phyloP scores from a whole-genome alignment of 768 basidiomycete species.

The Tephrocybe rancida region DNA sequence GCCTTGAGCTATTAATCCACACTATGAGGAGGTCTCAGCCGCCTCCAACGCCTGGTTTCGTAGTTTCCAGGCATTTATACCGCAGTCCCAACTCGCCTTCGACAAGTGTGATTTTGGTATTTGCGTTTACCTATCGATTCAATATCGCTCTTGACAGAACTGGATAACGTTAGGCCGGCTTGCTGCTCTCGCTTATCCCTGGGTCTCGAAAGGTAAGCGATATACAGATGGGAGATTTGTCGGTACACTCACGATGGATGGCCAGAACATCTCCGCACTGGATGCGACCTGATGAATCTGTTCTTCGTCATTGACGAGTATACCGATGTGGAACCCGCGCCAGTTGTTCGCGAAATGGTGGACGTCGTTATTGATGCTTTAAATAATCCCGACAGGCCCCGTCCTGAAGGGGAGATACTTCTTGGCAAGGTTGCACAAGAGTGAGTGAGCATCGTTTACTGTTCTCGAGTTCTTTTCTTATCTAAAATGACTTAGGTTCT shows the following conservation, averaged over 20 bases:
- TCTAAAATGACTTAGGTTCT: conserved; percentile 20
- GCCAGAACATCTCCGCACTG: conserved; percentile 23
- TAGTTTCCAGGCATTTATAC: conserved; percentile 15
- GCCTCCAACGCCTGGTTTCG: conserved; percentile 19
- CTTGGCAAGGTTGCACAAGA: conserved; percentile 31
- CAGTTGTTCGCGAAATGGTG: conserved; percentile 21
- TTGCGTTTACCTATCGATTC: background rate
- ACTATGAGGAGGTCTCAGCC: conserved; percentile 7
- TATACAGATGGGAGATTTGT: background rate
- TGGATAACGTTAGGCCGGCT: conserved; percentile 3
- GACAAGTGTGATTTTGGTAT: conserved; percentile 21
- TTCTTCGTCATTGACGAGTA: conserved; percentile 34
- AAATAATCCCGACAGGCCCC: conserved; percentile 25
- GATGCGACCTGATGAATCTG: conserved; percentile 32
- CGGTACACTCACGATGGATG: background rate
- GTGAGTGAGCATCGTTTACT: conserved; percentile 22
- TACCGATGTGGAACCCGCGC: conserved; percentile 22
- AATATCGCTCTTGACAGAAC: background rate
- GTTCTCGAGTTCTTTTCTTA: background rate
- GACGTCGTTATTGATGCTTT: conserved; percentile 30
- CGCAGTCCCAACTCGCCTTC: conserved; percentile 20
- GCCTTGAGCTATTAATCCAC: conserved; percentile 13
- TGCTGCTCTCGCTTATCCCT: conserved; percentile 15
- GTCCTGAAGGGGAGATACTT: conserved; percentile 26
- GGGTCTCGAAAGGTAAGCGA: conserved; percentile 4